Conservation (phyloP, 805 yeast genomes). For the Torulaspora franciscae region DNA sequence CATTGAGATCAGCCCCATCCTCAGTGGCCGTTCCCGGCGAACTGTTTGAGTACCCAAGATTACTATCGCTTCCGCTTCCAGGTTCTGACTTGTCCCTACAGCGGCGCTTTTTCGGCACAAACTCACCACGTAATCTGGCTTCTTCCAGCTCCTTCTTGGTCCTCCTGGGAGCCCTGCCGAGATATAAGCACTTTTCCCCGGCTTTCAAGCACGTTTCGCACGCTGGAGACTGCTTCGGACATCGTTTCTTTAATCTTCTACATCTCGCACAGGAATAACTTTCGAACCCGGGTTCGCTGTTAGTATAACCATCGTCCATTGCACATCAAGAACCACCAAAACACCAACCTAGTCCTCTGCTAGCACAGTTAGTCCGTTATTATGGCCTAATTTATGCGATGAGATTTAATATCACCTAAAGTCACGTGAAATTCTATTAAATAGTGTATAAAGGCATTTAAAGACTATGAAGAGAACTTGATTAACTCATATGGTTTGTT, state of each 20-base stretch:
- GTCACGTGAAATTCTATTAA: background rate
- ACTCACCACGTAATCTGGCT: constrained; percentile 27
- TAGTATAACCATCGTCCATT: constrained; percentile 3
- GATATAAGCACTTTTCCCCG: constrained; percentile 40
- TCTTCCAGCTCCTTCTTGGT: constrained; percentile 31
- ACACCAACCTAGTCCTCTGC: background rate
- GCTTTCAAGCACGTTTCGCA: constrained; percentile 43
- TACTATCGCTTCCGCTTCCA: constrained; percentile 5
- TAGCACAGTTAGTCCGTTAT: background rate
- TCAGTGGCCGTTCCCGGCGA: background rate
- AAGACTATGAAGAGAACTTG: constrained; percentile 5
- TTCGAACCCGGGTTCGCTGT: constrained; percentile 11
- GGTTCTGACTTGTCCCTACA: constrained; percentile 4
- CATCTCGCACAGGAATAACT: constrained; percentile 44
- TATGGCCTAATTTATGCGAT: background rate
- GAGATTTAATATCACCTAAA: background rate
- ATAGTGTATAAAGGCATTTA: background rate
- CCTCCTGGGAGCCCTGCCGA: constrained; percentile 42
- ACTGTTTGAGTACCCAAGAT: background rate
- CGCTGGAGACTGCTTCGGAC: constrained; percentile 42
- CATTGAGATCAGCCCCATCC: background rate
- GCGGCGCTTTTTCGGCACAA: constrained; percentile 13
- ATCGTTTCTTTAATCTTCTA: constrained; percentile 46
- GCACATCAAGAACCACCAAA: background rate
- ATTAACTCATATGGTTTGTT: constrained; percentile 20